These are phyloP conservation scores for Plasmodium gallinaceum DNA, from an alignment of 169 alveolate genomes.

Conservation along the genomic window DNA sequence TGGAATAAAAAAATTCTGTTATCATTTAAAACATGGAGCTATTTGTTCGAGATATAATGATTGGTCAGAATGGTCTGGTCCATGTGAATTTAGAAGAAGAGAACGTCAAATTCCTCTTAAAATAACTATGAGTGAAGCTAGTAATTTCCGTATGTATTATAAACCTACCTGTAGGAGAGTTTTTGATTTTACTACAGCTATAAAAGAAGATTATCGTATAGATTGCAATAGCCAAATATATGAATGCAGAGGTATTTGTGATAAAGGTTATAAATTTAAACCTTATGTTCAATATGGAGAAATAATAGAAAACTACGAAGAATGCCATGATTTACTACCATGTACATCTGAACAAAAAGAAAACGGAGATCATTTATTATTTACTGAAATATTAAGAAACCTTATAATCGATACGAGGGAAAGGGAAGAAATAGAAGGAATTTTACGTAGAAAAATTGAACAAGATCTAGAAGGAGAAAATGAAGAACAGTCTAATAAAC, in stretches of 20 bases:
- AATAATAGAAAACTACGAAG: constrained; percentile 28
- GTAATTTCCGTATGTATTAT: background rate
- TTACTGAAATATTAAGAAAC: background rate
- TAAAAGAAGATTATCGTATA: constrained; percentile 31
- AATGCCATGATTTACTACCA: constrained; percentile 32
- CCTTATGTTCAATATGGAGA: constrained; percentile 11
- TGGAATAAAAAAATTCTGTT: constrained; percentile 43
- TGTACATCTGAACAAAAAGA: constrained; percentile 31
- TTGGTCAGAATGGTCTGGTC: constrained; percentile 67
- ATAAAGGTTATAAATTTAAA: constrained; percentile 40
- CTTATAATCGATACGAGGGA: background rate
- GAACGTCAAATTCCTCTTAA: constrained; percentile 33
- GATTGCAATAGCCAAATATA: constrained; percentile 28
- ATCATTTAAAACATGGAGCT: constrained; percentile 49
- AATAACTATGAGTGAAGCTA: background rate
- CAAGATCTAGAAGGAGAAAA: constrained; percentile 5
- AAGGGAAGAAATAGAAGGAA: background rate
- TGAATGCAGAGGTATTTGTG: constrained; percentile 62
- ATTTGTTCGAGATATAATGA: constrained; percentile 45
- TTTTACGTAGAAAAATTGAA: constrained; percentile 2
- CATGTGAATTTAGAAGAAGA: constrained; percentile 71
- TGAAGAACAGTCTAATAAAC: constrained; percentile 25
- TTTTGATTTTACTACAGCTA: constrained; percentile 21
- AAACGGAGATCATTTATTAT: background rate
- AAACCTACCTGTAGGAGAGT: constrained; percentile 32